Conservation (phyloP, 23 red algal species). For the Gracilariopsis chorda region DNA sequence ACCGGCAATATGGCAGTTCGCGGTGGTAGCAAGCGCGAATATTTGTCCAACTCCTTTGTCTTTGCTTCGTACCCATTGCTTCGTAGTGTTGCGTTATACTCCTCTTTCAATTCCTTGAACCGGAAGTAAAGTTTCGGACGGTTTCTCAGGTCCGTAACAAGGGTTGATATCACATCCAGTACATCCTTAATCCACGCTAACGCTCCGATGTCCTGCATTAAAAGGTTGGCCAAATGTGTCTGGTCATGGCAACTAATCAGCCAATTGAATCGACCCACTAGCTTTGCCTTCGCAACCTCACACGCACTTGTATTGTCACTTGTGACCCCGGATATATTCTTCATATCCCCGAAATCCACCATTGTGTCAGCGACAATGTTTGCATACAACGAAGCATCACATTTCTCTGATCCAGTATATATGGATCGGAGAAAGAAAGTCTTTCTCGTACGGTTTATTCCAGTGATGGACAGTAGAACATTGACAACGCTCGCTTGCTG, state of each 20-base stretch:
- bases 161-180: neutral
- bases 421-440: neutral
- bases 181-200: neutral
- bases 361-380: neutral
- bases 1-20: neutral
- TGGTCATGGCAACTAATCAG: neutral
- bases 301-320: neutral
- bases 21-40: neutral
- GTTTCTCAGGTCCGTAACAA: neutral
- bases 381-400: neutral
- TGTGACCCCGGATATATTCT: neutral
- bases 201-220: neutral
- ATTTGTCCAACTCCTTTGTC: no score
- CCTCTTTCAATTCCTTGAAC: neutral
- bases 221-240: neutral
- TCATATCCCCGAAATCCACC: neutral
- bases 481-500: neutral
- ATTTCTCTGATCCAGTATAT: neutral
- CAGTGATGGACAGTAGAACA: neutral
- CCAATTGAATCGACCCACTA: neutral
- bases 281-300: neutral
- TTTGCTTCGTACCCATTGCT: no score
- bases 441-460: neutral
- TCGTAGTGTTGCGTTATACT: neutral
- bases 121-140: neutral